phyloP scores from a whole-genome alignment of 495 filamentous ascomycete genomes.

The Rhypophila decipiens region DNA sequence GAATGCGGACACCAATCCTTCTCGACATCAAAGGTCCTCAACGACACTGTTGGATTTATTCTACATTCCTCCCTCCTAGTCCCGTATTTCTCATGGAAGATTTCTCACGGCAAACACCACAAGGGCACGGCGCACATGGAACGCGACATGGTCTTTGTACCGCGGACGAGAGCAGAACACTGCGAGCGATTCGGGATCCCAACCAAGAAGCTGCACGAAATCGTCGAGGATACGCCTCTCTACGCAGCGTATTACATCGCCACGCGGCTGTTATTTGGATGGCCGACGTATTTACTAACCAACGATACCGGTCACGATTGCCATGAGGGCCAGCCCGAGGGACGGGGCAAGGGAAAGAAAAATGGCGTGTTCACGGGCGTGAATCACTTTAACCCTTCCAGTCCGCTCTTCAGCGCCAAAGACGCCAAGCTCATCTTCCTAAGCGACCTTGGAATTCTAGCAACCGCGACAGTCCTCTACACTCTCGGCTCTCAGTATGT shows the following conservation, averaged over 20 bases:
- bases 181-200: constrained; percentile 62
- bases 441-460: constrained; percentile 74
- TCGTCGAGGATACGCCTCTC: constrained; percentile 92
- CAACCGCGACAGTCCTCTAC: constrained; percentile 47
- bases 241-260: constrained; percentile 64
- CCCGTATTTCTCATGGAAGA: constrained; percentile 90
- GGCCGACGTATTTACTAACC: constrained; percentile 76
- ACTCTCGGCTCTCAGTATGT: constrained; percentile 63
- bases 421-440: constrained; percentile 75
- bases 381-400: constrained; percentile 88
- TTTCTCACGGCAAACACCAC: constrained; percentile 90
- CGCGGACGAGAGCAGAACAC: constrained; percentile 72
- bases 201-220: constrained; percentile 72
- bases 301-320: constrained; percentile 94
- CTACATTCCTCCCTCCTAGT: constrained; percentile 77
- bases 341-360: constrained; percentile 78
- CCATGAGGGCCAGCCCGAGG: constrained; percentile 77
- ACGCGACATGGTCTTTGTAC: constrained; percentile 96
- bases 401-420: constrained; percentile 86
- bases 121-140: constrained; percentile 93
- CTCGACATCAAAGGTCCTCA: constrained; percentile 70
- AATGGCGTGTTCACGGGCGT: constrained; percentile 77
- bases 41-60: constrained; percentile 78
- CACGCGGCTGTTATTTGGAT: constrained; percentile 81
- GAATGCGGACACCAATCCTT: constrained; percentile 88